phyloP scores from a whole-genome alignment of 148 eudicot species.

The Nepenthes mirabilis region DNA sequence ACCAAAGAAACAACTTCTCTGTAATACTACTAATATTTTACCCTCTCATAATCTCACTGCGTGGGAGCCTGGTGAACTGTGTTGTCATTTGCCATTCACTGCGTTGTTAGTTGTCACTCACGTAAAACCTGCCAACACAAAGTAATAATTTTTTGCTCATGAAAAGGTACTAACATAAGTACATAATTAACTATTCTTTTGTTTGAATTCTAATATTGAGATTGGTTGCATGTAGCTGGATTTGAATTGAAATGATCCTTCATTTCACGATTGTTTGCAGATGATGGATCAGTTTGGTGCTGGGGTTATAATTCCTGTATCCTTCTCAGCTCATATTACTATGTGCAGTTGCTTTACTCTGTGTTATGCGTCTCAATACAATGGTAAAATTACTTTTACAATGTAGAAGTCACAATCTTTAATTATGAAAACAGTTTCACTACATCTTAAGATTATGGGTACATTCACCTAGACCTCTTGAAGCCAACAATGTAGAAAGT shows the following conservation, averaged over 20 bases:
- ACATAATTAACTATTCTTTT: no score
- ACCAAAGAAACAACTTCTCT: no score
- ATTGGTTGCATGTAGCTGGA: neutral
- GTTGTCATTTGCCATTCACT: no score
- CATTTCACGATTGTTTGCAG: slow-evolving; percentile 30
- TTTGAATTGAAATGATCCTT: neutral
- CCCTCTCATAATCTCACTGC: no score
- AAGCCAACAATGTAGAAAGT: no score
- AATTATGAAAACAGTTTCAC: neutral
- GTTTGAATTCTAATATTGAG: neutral
- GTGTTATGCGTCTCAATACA: neutral
- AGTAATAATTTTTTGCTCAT: no score
- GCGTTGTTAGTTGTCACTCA: no score
- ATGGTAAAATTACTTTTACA: no score
- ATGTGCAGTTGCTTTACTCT: neutral
- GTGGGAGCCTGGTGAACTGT: no score
- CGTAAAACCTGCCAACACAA: no score
- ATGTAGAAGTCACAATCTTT: neutral
- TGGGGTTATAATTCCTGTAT: slow-evolving; percentile 89
- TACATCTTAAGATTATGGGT: neutral
- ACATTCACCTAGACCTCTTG: neutral
- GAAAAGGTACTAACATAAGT: no score
- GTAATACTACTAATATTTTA: no score
- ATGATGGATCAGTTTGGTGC: slow-evolving; percentile 87
- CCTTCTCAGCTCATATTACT: slow-evolving; percentile 10